phyloP scores from a whole-genome alignment of 192 early-diverging fungal species.

The Coemansia sp. region DNA sequence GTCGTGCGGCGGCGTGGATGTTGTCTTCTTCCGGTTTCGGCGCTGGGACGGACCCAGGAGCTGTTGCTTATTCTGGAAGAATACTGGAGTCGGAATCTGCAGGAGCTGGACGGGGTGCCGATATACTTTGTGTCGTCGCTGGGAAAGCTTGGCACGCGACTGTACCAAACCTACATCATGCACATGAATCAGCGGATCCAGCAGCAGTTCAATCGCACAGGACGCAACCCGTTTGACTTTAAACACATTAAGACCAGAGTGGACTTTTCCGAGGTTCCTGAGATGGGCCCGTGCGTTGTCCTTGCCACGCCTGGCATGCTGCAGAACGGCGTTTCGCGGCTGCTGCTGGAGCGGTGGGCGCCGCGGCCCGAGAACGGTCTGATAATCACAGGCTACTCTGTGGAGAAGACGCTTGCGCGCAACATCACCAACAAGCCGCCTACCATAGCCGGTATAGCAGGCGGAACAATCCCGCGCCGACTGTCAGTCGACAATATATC shows the following conservation, averaged over 20 bases:
- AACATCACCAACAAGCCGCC: slow-evolving; percentile 82
- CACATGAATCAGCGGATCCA: slow-evolving; percentile 97
- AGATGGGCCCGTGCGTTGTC: slow-evolving; percentile 97
- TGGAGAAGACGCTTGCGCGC: slow-evolving; percentile 93
- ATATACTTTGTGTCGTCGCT: slow-evolving; percentile 94
- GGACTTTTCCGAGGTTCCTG: slow-evolving; percentile 86
- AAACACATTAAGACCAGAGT: slow-evolving; percentile 91
- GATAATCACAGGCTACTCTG: slow-evolving; percentile 96
- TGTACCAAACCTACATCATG: slow-evolving; percentile 97
- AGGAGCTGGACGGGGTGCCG: slow-evolving; percentile 83
- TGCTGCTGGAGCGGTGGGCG: slow-evolving; percentile 95
- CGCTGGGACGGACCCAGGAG: slow-evolving; percentile 97
- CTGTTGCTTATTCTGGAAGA: slow-evolving; percentile 96
- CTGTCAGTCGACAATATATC: slow-evolving; percentile 92
- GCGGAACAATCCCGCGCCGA: slow-evolving; percentile 76
- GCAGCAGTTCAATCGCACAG: slow-evolving; percentile 72
- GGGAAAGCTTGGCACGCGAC: slow-evolving; percentile 96
- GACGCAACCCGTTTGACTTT: slow-evolving; percentile 94
- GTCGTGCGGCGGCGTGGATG: slow-evolving; percentile 82
- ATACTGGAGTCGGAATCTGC: slow-evolving; percentile 88
- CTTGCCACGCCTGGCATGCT: slow-evolving; percentile 98
- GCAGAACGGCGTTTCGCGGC: slow-evolving; percentile 92
- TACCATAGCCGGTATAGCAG: slow-evolving; percentile 79
- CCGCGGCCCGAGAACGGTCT: slow-evolving; percentile 89
- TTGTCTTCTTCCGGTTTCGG: slow-evolving; percentile 95